Evolutionary conservation across 106 monocot species (phyloP), one percentile per base, ranked within the genome.

Genomic region (Ottelia alismoides): DNA sequence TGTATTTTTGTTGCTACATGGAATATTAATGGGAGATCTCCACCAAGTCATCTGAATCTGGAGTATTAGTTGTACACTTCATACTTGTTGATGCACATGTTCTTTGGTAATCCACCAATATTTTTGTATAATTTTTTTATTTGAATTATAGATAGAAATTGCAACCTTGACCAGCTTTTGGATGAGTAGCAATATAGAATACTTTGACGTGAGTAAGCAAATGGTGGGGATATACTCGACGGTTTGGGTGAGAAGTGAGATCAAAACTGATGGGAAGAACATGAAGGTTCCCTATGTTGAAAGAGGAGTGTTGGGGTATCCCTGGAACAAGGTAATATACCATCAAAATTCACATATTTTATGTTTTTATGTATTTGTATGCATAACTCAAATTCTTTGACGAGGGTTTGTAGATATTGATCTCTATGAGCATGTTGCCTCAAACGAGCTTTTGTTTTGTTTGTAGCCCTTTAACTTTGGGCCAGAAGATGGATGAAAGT

Each of bases 1-100:
- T 83, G 88, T 65, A 58, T 89, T 47, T 89, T 89, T 67, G 80
- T 77, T 66, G 73, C 83, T 25, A 89, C 88, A 67, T 89, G 88
- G 88, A 89, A 89, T 80, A 83, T 89, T 35, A 83, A 83, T 30
- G 88, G 88, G 28, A 89, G 69, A 74, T 80, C 79, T 9, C 88
- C 88, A 11, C 73, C 76, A 31, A 74, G 52, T 61, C 44, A 71
- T 56, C 65, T 83, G 79, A 83, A 66, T 54, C 65, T 89, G 51
- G 83, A 89, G 18, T 83, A 83, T 44, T 89, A 83, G 88, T 79
- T 89, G 56, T 79, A 83, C 54, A 27, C 76, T 35, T 83, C 80
- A 25, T 80, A 50, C 83, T 79, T 30, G 88, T 80, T 25, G 88
- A 89, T 68, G 65, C 83, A 27, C 83, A 83, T 65, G 88, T 89